A percentile compares a stretch with the other conserved stretches of the same genome.
phyloP scores from a whole-genome alignment of 2,329 filamentous ascomycete genomes.

The Trichoderma guizhouense region DNA sequence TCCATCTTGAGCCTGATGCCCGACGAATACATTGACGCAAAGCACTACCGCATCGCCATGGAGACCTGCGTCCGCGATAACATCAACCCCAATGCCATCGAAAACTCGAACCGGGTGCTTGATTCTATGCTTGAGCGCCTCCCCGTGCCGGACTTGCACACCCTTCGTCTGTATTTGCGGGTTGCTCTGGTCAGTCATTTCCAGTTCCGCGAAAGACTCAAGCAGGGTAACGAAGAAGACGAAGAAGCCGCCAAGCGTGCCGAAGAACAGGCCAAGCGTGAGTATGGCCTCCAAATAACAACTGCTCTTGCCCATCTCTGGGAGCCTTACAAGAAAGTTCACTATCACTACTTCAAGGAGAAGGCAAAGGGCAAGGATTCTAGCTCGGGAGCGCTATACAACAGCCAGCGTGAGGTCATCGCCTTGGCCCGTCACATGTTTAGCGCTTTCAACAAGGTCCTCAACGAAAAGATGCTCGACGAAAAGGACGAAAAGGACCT shows the following conservation, averaged over 20 bases:
- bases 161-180: conserved; percentile 55
- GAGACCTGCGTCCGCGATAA: conserved; percentile 71
- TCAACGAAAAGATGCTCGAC: conserved; percentile 39
- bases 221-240: conserved; percentile 30
- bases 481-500: conserved; percentile 34
- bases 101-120: conserved; percentile 62
- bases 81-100: conserved; percentile 67
- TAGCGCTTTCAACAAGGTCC: conserved; percentile 43
- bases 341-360: conserved; percentile 36
- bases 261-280: conserved; percentile 33
- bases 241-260: conserved; percentile 34
- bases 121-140: conserved; percentile 53
- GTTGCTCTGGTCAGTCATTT: conserved; percentile 49
- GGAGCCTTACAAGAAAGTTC: conserved; percentile 43
- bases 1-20: conserved; percentile 58
- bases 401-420: conserved; percentile 40
- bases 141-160: conserved; percentile 46
- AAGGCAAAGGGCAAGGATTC: conserved; percentile 24
- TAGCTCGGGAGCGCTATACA: conserved; percentile 27
- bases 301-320: conserved; percentile 50
- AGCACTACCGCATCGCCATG: conserved; percentile 70
- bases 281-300: conserved; percentile 49
- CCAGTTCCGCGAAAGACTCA: conserved; percentile 34
- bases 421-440: conserved; percentile 46
- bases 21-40: conserved; percentile 38